These are phyloP conservation scores for Smallanthus sonchifolius DNA, from an alignment of 129 eudicot genomes.

Conservation along the genomic window DNA sequence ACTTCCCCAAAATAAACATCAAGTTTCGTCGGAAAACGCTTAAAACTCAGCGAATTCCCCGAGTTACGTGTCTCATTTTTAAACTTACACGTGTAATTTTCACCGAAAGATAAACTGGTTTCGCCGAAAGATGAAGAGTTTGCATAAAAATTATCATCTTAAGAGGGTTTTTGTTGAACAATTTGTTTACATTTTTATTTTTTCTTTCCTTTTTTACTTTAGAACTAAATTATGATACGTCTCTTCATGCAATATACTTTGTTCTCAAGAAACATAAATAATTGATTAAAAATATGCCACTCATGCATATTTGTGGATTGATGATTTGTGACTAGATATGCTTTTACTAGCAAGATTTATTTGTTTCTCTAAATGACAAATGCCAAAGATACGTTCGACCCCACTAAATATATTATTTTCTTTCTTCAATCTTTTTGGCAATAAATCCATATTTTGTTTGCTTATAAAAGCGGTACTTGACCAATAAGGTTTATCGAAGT, in stretches of 20 bases:
- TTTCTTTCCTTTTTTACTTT: too few relatives aligned
- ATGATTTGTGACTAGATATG: slow-evolving; percentile 30
- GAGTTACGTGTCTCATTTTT: too few relatives aligned
- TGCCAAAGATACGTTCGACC: slow-evolving; percentile 31
- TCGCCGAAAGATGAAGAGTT: too few relatives aligned
- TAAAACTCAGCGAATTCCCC: too few relatives aligned
- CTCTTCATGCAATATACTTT: slow-evolving; percentile 12
- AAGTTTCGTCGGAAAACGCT: too few relatives aligned
- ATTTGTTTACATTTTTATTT: too few relatives aligned
- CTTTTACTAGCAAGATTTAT: slow-evolving; percentile 27
- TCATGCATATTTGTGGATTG: slow-evolving; percentile 31
- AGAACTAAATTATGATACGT: slow-evolving; percentile 2
- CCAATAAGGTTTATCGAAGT: slow-evolving; percentile 28
- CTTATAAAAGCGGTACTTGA: slow-evolving; percentile 30
- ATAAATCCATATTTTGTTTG: slow-evolving; percentile 15
- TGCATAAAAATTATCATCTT: too few relatives aligned
- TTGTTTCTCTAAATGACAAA: slow-evolving; percentile 27
- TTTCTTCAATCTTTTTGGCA: neutral
- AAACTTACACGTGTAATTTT: too few relatives aligned
- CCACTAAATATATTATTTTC: slow-evolving; percentile 25
- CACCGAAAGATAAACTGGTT: too few relatives aligned
- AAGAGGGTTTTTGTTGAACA: too few relatives aligned
- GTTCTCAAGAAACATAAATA: neutral
- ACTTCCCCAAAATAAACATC: too few relatives aligned
- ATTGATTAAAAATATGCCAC: slow-evolving; percentile 16